Conservation (phyloP, 805 yeast genomes). For the Kazachstania psychrophila region DNA sequence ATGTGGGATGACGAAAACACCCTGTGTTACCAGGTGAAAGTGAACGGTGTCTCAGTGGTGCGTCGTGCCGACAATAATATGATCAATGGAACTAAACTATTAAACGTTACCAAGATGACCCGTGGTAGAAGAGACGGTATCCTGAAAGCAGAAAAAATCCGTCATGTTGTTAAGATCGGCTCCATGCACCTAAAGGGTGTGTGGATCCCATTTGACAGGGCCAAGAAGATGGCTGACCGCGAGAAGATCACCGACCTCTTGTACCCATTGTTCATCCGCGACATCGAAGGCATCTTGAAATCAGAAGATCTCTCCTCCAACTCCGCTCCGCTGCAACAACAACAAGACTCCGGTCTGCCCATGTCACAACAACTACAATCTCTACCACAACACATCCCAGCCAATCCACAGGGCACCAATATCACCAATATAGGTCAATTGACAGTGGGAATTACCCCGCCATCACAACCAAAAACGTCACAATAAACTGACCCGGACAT, state of each 20-base stretch:
- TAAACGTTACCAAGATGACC: slow-evolving; percentile 81
- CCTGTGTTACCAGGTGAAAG: slow-evolving; percentile 76
- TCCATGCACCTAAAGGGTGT: slow-evolving; percentile 85
- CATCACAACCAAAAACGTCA: slow-evolving; percentile 6
- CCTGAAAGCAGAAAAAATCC: slow-evolving; percentile 61
- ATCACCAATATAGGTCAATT: background rate
- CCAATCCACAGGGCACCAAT: background rate
- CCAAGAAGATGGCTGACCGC: slow-evolving; percentile 69
- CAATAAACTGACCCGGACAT: no score
- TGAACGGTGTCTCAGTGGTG: slow-evolving; percentile 69
- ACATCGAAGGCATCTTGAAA: slow-evolving; percentile 44
- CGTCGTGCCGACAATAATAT: slow-evolving; percentile 78
- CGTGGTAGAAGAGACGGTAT: slow-evolving; percentile 82
- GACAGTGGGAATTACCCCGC: slow-evolving; percentile 4
- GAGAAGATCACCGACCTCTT: slow-evolving; percentile 63
- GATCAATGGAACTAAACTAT: slow-evolving; percentile 76
- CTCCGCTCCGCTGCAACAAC: slow-evolving; percentile 1
- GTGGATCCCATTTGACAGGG: slow-evolving; percentile 83
- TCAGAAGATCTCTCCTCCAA: background rate
- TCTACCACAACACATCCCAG: background rate
- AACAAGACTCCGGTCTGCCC: background rate
- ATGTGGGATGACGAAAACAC: slow-evolving; percentile 88
- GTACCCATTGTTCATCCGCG: slow-evolving; percentile 64
- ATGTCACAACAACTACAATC: slow-evolving; percentile 1
- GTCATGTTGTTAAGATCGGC: slow-evolving; percentile 79